Evolutionary conservation across 192 early-diverging fungal species (phyloP), one percentile per base, ranked within the genome.

Genomic region (Lobosporangium transversale): DNA sequence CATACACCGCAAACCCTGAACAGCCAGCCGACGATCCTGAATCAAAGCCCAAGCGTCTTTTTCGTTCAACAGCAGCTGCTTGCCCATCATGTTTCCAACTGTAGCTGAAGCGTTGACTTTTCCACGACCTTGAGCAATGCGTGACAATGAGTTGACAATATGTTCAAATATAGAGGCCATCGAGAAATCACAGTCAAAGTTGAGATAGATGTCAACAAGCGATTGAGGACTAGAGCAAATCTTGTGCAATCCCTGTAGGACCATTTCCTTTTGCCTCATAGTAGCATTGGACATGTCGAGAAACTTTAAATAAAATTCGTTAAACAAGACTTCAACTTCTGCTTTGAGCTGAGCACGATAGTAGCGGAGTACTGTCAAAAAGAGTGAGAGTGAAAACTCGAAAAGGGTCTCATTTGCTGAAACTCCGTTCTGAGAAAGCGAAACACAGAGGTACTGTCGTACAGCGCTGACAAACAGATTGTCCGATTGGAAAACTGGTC

Each of bases 191-290:
- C 95, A 97, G 78, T 97, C 95, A 71, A 95, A 96, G 83, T 97
- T 97, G 15, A 97, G 85, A 60, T 95, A 97, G 54, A 97, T 87
- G 64, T 97, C 95, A 17, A 97, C 92, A 2, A 96, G 80, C 17
- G 92, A 79, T 45, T 89, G 85, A 21, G 93, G 91, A 30, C 93
- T 90, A 35, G 84, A 71, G 45, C 94, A 81, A 27, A 96, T 87
- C 26, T 90, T 83, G 24, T 80, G 75, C 32, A 97, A 80, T 8
- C 89, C 81, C 74, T 90, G 90, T 29, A 97, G 76, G 44, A 97
- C 78, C 20, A 91, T 91, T 7, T 85, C 85, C 43, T 94, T 89
- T 80, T 96, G 94, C 21, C 82, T 45, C 68, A 86, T 58, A 11
- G 89, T 86, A 12, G 81, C 85, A 53, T 85, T 83, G 37, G 87